A percentile compares a stretch with the other conserved stretches of the same genome.
Conservation (phyloP, 371 early-diverging fungal species). For the Rhizopus sp. region DNA sequence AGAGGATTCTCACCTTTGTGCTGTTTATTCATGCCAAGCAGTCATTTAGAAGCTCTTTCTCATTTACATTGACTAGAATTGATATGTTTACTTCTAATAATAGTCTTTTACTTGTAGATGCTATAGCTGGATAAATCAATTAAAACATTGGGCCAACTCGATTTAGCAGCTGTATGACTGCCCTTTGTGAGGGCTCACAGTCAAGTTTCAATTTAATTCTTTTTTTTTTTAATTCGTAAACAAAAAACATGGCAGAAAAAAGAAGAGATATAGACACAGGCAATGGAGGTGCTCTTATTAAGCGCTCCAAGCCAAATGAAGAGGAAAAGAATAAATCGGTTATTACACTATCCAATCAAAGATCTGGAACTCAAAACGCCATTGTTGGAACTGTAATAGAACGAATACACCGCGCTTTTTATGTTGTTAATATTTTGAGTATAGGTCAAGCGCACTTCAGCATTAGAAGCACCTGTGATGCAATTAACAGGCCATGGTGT, state of each 20-base stretch:
- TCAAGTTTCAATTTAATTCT: not conserved
- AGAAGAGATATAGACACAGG: conserved; percentile 21
- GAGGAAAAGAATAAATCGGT: conserved; percentile 35
- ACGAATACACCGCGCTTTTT: not conserved
- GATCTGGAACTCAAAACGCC: conserved; percentile 57
- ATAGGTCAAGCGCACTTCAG: conserved; percentile 82
- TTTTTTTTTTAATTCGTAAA: conserved; percentile 1
- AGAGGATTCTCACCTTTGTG: too few species aligned
- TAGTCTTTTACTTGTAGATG: too few species aligned
- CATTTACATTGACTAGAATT: not conserved
- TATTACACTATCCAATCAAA: conserved; percentile 50
- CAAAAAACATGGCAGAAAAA: conserved; percentile 25
- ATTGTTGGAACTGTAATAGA: conserved; percentile 62
- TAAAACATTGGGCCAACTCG: too few species aligned
- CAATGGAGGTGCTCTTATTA: conserved; percentile 50
- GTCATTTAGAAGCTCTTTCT: not conserved
- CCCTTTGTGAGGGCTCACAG: not conserved
- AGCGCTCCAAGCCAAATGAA: conserved; percentile 55
- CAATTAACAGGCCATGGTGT: conserved; percentile 79
- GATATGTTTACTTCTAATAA: too few species aligned
- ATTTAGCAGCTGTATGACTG: too few species aligned
- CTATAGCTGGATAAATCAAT: too few species aligned
- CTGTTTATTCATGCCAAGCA: not conserved
- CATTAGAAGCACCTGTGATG: conserved; percentile 88
- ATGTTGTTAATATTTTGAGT: not conserved